A percentile compares a stretch with the other conserved stretches of the same genome.
Conservation (phyloP, 2,329 filamentous ascomycete species). For the Chaetomiaceae sp. region DNA sequence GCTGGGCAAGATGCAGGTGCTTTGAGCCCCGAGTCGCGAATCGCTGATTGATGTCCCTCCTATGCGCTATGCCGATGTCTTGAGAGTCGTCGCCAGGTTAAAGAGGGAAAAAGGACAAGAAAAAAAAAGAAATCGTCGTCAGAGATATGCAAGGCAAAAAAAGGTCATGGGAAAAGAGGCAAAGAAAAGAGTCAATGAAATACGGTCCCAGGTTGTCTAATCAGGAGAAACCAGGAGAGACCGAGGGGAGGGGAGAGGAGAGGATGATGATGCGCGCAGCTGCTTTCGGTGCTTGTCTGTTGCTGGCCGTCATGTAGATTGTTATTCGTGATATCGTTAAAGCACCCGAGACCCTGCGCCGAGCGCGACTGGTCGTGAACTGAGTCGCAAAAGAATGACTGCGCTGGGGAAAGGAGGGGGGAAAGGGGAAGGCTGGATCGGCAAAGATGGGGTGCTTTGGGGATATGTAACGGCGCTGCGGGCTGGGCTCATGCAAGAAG, state of each 20-base stretch:
- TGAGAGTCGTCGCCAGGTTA: neutral
- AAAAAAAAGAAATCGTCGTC: slow-evolving; percentile 2
- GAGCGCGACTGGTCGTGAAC: slow-evolving; percentile 25
- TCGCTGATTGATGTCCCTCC: neutral
- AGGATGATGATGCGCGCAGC: slow-evolving; percentile 21
- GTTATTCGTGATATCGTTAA: slow-evolving; percentile 18
- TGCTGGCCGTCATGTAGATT: neutral
- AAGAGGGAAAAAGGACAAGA: neutral
- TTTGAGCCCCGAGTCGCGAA: too few species aligned
- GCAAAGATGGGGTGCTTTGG: slow-evolving; percentile 17
- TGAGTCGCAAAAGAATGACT: slow-evolving; percentile 28
- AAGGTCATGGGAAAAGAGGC: slow-evolving; percentile 4
- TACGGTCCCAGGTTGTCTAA: slow-evolving; percentile 16
- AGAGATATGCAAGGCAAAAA: neutral
- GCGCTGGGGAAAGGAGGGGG: slow-evolving; percentile 20
- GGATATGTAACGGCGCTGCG: slow-evolving; percentile 23
- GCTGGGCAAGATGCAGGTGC: slow-evolving; percentile 5
- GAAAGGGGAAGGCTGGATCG: slow-evolving; percentile 11
- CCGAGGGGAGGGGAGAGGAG: slow-evolving; percentile 7
- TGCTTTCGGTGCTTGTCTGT: slow-evolving; percentile 11
- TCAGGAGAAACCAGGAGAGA: slow-evolving; percentile 15
- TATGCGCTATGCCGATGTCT: slow-evolving; percentile 1
- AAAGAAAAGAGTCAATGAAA: slow-evolving; percentile 16
- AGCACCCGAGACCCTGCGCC: slow-evolving; percentile 25
- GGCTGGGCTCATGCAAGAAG: slow-evolving; percentile 15